phyloP scores from a whole-genome alignment of 345 rosid genomes.

The Eucalyptus cloeziana region DNA sequence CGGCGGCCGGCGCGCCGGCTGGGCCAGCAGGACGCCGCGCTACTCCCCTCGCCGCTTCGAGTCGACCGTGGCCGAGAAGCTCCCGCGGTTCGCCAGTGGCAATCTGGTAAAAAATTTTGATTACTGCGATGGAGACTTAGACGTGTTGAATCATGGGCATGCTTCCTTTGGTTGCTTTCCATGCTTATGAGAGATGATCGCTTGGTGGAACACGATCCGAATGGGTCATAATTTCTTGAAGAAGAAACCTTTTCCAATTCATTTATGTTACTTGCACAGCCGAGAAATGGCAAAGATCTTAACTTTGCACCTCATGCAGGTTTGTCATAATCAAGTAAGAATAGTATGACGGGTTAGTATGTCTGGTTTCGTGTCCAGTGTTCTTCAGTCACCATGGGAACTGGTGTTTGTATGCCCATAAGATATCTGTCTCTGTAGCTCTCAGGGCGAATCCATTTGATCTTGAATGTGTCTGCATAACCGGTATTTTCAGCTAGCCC shows the following conservation, averaged over 20 bases:
- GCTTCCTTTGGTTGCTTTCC: not conserved
- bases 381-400: not conserved
- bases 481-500: not conserved
- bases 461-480: not conserved
- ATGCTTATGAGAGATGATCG: not conserved
- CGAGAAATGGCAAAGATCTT: not conserved
- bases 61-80: slow-evolving; percentile 9
- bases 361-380: not conserved
- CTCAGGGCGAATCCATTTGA: not conserved
- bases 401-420: not conserved
- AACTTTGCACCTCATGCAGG: not conserved
- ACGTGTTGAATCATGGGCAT: not conserved
- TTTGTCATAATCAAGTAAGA: not conserved
- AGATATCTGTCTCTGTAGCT: not conserved
- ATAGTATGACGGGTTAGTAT: not conserved
- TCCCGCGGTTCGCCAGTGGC: not conserved
- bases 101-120: not conserved
- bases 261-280: not conserved
- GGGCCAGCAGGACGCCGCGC: not conserved
- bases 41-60: not conserved
- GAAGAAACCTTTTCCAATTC: not conserved
- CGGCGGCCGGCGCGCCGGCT: not conserved
- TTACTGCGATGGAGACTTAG: not conserved
- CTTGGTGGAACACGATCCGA: not conserved
- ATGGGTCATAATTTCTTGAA: not conserved